These are phyloP conservation scores for Thelonectria olida DNA, from an alignment of 2,329 filamentous ascomycete genomes.

Conservation along the genomic window DNA sequence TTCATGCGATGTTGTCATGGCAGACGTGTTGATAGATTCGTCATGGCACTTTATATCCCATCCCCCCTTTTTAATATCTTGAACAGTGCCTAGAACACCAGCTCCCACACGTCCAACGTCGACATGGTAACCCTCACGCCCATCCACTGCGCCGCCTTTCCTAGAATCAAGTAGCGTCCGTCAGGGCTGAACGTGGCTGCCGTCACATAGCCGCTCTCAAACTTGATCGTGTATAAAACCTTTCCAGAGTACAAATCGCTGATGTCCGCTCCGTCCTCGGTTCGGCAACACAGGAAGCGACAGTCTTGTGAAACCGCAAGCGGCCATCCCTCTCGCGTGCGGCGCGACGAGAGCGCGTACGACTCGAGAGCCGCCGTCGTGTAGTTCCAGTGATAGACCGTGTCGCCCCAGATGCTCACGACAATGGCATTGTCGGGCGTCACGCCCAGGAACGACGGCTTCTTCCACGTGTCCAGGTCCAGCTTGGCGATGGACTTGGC, in stretches of 20 bases:
- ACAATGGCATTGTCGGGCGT: constrained; percentile 42
- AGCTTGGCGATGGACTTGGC: constrained; percentile 40
- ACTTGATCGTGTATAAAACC: constrained; percentile 44
- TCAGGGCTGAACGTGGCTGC: constrained; percentile 45
- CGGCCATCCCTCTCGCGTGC: constrained; percentile 47
- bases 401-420: constrained; percentile 47
- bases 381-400: constrained; percentile 47
- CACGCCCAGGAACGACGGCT: constrained; percentile 38
- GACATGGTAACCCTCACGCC: constrained; percentile 35
- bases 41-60: background rate
- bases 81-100: constrained; percentile 32
- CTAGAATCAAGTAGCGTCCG: constrained; percentile 42
- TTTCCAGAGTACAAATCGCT: constrained; percentile 45
- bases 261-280: constrained; percentile 47
- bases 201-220: constrained; percentile 42
- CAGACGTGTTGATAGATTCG: background rate
- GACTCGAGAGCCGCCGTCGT: constrained; percentile 41
- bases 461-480: constrained; percentile 41
- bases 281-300: constrained; percentile 46
- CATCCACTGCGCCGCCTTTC: constrained; percentile 39
- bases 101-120: constrained; percentile 41
- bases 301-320: constrained; percentile 48
- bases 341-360: constrained; percentile 43
- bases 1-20: too few relatives aligned
- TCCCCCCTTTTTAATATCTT: background rate